Percentiles rank a stretch among this genome's conserved stretches.
phyloP scores from a whole-genome alignment of 2,329 filamentous ascomycete species.

The Neospermospora avenae region DNA sequence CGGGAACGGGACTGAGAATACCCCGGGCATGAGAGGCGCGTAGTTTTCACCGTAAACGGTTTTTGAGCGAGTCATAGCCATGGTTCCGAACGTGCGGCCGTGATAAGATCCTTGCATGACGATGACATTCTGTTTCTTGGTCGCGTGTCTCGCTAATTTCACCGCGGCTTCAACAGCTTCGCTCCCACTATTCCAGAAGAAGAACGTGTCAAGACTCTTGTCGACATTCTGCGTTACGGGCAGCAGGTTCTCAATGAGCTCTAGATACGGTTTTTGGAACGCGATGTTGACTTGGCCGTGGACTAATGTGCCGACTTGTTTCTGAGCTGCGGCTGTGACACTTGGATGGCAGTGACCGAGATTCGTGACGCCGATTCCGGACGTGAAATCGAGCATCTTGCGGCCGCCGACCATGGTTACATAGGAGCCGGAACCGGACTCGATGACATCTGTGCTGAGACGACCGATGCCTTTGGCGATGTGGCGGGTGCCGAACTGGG shows the following conservation, averaged over 20 bases:
- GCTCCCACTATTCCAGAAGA: slow-evolving; percentile 95
- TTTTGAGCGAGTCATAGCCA: slow-evolving; percentile 34
- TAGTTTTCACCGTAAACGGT: slow-evolving; percentile 37
- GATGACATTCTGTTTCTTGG: slow-evolving; percentile 44
- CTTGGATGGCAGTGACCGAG: slow-evolving; percentile 89
- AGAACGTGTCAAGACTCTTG: slow-evolving; percentile 84
- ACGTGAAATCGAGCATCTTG: slow-evolving; percentile 93
- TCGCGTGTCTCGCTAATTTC: slow-evolving; percentile 77
- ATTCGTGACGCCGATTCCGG: slow-evolving; percentile 92
- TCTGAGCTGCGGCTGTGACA: slow-evolving; percentile 29
- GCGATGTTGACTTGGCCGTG: slow-evolving; percentile 42
- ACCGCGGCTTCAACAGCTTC: slow-evolving; percentile 92
- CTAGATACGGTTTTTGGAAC: slow-evolving; percentile 42
- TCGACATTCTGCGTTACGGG: slow-evolving; percentile 67
- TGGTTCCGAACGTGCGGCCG: slow-evolving; percentile 80
- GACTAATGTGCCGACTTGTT: slow-evolving; percentile 37
- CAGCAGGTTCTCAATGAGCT: slow-evolving; percentile 85
- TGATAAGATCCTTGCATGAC: slow-evolving; percentile 96
- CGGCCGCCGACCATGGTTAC: slow-evolving; percentile 94
- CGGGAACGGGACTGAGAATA: slow-evolving; percentile 38
- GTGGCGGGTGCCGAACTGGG: slow-evolving; percentile 19
- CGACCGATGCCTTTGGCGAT: slow-evolving; percentile 19
- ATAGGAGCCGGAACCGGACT: slow-evolving; percentile 74
- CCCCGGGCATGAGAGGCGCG: slow-evolving; percentile 39
- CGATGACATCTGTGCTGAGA: slow-evolving; percentile 57